Evolutionary conservation across 352 stramenopile species (phyloP).

Genomic region (Phytopythium oedochilum): DNA sequence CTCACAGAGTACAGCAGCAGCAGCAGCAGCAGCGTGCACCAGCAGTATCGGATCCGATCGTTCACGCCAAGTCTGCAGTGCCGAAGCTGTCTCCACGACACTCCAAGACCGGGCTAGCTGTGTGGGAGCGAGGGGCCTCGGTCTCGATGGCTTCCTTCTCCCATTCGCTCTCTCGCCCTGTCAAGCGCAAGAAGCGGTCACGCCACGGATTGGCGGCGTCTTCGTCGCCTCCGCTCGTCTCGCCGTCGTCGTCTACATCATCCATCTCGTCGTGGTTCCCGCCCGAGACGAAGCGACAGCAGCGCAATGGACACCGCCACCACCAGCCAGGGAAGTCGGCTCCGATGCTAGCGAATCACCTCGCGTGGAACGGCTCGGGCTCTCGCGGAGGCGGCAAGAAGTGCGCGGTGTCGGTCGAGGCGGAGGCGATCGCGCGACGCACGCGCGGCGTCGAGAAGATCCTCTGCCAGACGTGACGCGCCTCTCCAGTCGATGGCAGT

Average conservation of each 20-base stretch:
- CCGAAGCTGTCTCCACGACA: slow-evolving; percentile 12
- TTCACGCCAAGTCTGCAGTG: slow-evolving; percentile 1
- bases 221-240: slow-evolving; percentile 13
- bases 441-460: background rate
- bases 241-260: slow-evolving; percentile 12
- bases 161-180: slow-evolving; percentile 9
- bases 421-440: background rate
- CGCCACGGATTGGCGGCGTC: slow-evolving; percentile 40
- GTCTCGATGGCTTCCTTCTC: slow-evolving; percentile 8
- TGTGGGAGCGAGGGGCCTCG: slow-evolving; percentile 29
- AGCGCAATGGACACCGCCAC: background rate
- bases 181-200: slow-evolving; percentile 63
- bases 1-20: background rate
- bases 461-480: slow-evolving; percentile 1
- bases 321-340: background rate
- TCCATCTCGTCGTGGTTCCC: slow-evolving; percentile 24
- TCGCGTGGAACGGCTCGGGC: background rate
- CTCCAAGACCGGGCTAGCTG: slow-evolving; percentile 10
- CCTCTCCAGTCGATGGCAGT: too few species aligned
- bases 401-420: slow-evolving; percentile 3
- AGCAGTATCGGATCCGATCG: background rate
- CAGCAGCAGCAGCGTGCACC: background rate
- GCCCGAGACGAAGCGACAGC: slow-evolving; percentile 25
- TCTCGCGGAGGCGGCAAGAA: slow-evolving; percentile 3
- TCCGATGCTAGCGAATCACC: background rate